Evolutionary conservation across 2,329 filamentous ascomycete genomes (phyloP), one percentile per base, ranked within the genome.

Genomic region (Ophiocordyceps sinensis): DNA sequence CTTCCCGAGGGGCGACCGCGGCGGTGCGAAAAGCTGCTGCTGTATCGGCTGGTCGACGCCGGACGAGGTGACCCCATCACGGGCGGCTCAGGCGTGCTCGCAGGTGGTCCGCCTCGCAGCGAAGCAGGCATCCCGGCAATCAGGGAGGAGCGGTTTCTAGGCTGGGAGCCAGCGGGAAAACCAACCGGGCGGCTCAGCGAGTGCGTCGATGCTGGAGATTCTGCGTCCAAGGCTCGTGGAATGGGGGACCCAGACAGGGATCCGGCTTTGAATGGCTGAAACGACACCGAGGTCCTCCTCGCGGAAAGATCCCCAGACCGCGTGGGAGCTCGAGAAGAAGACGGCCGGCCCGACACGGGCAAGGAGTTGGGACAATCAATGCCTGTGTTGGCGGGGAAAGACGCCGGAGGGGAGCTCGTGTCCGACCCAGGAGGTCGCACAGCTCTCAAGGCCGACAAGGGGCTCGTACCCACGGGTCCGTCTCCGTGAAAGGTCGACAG

Each of bases 261-360:
- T 11, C 89, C 89, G 13, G 88, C 85, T 61, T 98, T 98, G 67
- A 98, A 98, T 0, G 89, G 88, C 51, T 93, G 85, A 53, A 95
- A 94, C 1, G 85, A 93, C 19, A 94, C 76, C 0, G 86, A 95
- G 7, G 84, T 80, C 41, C 86, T 77, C 51, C 87, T 75, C 41
- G 71, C 71, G 38, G 72, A 53, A 19, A 65, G 67, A 36, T 83
- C 69, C 17, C 80, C 60, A 13, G 61, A 63, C 39, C 67, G 66
- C 34, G 66, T 45, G 1, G 59, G 49, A 12, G 60, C 61, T 23
- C 62, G 58, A 19, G 53, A 44, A 21, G 56, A 43, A 13, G 53
- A 47, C 6, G 48, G 43, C 14, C 59, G 53, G n/a, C 35, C 36
- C 19, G 35, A 17, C 14, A 72, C 69, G n/a, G 74, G 74, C 36